A percentile compares a stretch with the other conserved stretches of the same genome.
Conservation (phyloP, 495 filamentous ascomycete species). For the Annulohypoxylon nitens region DNA sequence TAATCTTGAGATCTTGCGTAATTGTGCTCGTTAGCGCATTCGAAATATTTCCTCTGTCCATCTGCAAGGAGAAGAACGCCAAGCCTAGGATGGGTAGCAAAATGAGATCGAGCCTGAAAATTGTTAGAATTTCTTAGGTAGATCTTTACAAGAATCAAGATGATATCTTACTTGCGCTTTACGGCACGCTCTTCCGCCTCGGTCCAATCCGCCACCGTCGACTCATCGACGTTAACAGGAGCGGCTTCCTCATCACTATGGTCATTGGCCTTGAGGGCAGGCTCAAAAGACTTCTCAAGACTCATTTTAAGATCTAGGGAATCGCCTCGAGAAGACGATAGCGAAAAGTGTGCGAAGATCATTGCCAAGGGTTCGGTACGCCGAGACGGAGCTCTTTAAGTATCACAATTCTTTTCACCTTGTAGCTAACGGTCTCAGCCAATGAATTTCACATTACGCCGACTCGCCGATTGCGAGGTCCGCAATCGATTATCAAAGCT, state of each 20-base stretch:
- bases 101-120: constrained; percentile 63
- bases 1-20: constrained; percentile 66
- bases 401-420: constrained; percentile 20
- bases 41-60: constrained; percentile 68
- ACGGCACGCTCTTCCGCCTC: constrained; percentile 53
- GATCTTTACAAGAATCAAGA: neutral
- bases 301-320: neutral
- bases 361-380: neutral
- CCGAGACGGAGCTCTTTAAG: constrained; percentile 18
- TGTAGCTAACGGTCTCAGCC: neutral
- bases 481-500: constrained; percentile 1
- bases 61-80: constrained; percentile 70
- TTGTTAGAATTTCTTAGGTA: neutral
- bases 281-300: constrained; percentile 11
- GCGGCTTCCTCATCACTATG: constrained; percentile 47
- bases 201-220: constrained; percentile 49
- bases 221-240: constrained; percentile 41
- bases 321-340: neutral
- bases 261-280: neutral
- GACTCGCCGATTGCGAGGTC: constrained; percentile 22
- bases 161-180: constrained; percentile 54
- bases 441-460: constrained; percentile 18
- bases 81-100: constrained; percentile 66
- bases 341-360: neutral
- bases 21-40: constrained; percentile 65